Evolutionary conservation across 345 rosid genomes (phyloP).

Genomic region (Hypericum androsaemum): DNA sequence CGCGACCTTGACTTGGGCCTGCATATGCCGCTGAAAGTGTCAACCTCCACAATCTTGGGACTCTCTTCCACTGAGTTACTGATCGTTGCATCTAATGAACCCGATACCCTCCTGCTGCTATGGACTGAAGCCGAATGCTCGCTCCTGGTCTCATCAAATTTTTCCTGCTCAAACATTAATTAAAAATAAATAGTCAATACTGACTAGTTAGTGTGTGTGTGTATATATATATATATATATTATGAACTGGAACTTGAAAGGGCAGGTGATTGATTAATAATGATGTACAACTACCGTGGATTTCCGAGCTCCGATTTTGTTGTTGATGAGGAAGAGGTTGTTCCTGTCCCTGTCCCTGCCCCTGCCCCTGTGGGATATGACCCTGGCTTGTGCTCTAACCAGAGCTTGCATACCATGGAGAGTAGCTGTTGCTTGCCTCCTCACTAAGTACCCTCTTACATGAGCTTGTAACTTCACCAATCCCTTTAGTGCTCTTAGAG

Average conservation of each 20-base stretch:
- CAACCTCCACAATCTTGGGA: constrained; percentile 88
- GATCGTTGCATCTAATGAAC: constrained; percentile 35
- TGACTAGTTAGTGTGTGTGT: no score
- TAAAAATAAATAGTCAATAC: no score
- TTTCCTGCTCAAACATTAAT: neutral
- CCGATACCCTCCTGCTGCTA: constrained; percentile 54
- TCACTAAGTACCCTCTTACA: constrained; percentile 63
- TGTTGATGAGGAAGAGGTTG: constrained; percentile 10
- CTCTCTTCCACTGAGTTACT: constrained; percentile 32
- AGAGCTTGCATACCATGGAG: constrained; percentile 74
- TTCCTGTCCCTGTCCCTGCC: no score
- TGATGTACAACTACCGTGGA: constrained; percentile 32
- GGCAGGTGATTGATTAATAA: neutral
- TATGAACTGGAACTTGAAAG: neutral
- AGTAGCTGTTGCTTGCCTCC: constrained; percentile 64
- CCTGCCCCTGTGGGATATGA: constrained; percentile 39
- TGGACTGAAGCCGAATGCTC: constrained; percentile 36
- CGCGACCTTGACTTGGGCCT: constrained; percentile 60
- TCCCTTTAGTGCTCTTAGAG: constrained; percentile 59
- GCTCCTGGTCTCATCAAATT: constrained; percentile 59
- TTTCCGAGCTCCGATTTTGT: constrained; percentile 38
- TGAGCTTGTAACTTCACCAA: constrained; percentile 73
- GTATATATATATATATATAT: no score
- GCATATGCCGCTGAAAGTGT: constrained; percentile 29
- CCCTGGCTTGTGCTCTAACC: constrained; percentile 62